Conservation (phyloP, 2,329 filamentous ascomycete species). For the Ascochyta viciae-villosae region DNA sequence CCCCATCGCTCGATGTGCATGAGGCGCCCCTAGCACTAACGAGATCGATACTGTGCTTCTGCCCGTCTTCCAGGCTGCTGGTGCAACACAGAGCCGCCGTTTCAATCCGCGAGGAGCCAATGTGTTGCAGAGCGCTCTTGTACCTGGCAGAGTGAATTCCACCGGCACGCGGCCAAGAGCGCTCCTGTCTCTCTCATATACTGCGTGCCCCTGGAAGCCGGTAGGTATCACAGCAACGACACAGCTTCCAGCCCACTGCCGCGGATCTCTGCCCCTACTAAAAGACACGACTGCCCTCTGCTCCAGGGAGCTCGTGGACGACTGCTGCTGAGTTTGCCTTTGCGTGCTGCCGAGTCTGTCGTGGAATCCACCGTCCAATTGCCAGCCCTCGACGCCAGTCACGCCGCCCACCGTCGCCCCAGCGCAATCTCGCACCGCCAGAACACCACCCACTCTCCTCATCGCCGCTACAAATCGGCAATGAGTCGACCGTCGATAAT, state of each 20-base stretch:
- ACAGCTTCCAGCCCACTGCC: constrained; percentile 43
- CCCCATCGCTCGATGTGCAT: constrained; percentile 49
- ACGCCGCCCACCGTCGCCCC: constrained; percentile 29
- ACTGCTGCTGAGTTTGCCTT: constrained; percentile 24
- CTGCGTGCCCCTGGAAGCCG: constrained; percentile 47
- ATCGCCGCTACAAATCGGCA: constrained; percentile 6
- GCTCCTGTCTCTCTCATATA: constrained; percentile 48
- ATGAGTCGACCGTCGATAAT: constrained; percentile 45
- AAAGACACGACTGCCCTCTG: constrained; percentile 42
- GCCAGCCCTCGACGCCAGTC: constrained; percentile 31
- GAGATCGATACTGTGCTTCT: constrained; percentile 42
- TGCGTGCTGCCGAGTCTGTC: constrained; percentile 40
- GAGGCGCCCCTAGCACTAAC: constrained; percentile 47
- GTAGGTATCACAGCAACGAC: constrained; percentile 50
- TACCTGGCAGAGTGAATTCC: constrained; percentile 48
- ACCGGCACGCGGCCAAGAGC: constrained; percentile 44
- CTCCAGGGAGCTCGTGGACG: constrained; percentile 45
- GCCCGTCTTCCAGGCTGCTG: constrained; percentile 38
- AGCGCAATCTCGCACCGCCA: constrained; percentile 18
- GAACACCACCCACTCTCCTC: constrained; percentile 3
- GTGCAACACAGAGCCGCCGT: constrained; percentile 49
- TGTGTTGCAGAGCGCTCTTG: constrained; percentile 49
- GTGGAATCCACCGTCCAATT: constrained; percentile 44
- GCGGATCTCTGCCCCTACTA: constrained; percentile 48
- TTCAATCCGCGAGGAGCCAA: constrained; percentile 45